Percentiles rank a stretch among this genome's conserved stretches.
Conservation (phyloP, 176 grass and related monocot species). For the Triticum aestivum region IWGSC_CS_RefSeq_v2.1 NC_057808.1:210599829-210600328, state of each 20-base stretch:
- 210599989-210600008: slow-evolving; percentile 7
- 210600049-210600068: not conserved
- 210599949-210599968: slow-evolving; percentile 22
- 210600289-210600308: not conserved
- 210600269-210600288: slow-evolving; percentile 10
- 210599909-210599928: slow-evolving; percentile 51
- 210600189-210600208: not conserved
- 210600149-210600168: not conserved
- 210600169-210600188: not conserved
- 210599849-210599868: slow-evolving; percentile 95
- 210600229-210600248: not conserved
- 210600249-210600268: slow-evolving; percentile 9
- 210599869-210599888: slow-evolving; percentile 66
- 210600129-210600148: not conserved
- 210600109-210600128: not conserved
- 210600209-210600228: not conserved
- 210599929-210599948: slow-evolving; percentile 6
- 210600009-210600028: slow-evolving; percentile 9
- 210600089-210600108: not conserved
- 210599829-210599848: slow-evolving; percentile 88
- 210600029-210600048: not conserved
- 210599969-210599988: not conserved
- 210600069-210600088: not conserved
- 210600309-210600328: not conserved
- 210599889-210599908: slow-evolving; percentile 92